These are phyloP conservation scores for Pistacia integerrima DNA, from an alignment of 345 rosid genomes.

Conservation along the genomic window DNA sequence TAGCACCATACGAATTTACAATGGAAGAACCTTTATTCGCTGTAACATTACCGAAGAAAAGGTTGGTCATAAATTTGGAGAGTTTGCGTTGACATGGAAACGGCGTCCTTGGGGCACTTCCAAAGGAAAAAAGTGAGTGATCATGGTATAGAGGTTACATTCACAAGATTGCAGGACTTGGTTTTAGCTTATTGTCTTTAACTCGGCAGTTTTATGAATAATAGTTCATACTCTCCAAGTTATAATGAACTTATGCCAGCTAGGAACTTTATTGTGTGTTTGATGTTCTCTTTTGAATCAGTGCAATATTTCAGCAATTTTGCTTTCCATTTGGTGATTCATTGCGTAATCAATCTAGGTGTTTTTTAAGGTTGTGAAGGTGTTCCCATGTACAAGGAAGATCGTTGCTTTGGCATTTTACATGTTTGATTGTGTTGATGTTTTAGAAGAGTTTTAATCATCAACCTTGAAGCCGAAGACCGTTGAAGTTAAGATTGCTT, in stretches of 20 bases:
- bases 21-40: constrained; percentile 43
- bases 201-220: background rate
- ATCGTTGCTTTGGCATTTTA: too few relatives aligned
- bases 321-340: background rate
- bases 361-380: too few relatives aligned
- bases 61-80: constrained; percentile 58
- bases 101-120: constrained; percentile 14
- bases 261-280: background rate
- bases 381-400: too few relatives aligned
- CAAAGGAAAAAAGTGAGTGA: constrained; percentile 17
- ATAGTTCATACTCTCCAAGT: background rate
- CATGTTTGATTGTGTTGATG: too few relatives aligned
- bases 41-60: constrained; percentile 50
- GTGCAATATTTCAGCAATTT: background rate
- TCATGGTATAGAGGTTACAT: background rate
- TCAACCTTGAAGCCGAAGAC: too few relatives aligned
- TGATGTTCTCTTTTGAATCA: background rate
- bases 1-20: constrained; percentile 45
- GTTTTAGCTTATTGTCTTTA: background rate
- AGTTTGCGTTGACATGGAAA: constrained; percentile 48
- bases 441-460: too few relatives aligned
- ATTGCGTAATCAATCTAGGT: background rate
- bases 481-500: too few relatives aligned
- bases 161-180: background rate
- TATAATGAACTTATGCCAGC: background rate